Evolutionary conservation across 805 yeast species (phyloP).

Genomic region (Pichia nanzhaoensis): DNA sequence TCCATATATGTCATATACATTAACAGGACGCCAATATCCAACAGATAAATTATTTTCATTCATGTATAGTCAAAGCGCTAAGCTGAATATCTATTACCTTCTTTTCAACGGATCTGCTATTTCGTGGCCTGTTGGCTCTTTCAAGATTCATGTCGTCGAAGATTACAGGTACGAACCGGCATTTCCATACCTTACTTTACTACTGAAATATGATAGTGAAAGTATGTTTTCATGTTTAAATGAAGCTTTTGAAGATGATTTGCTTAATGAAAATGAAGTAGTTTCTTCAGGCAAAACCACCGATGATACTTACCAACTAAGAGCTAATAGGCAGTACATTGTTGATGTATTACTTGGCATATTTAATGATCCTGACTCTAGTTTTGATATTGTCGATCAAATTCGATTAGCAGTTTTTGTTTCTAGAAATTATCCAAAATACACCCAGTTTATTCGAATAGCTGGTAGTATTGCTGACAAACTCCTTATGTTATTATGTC

Average conservation of each 20-base stretch:
- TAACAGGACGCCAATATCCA: slow-evolving; percentile 80
- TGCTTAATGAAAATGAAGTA: slow-evolving; percentile 55
- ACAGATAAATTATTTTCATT: slow-evolving; percentile 44
- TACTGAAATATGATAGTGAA: slow-evolving; percentile 52
- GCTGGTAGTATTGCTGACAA: slow-evolving; percentile 50
- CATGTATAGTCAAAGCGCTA: slow-evolving; percentile 34
- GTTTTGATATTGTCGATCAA: slow-evolving; percentile 26
- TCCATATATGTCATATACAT: slow-evolving; percentile 58
- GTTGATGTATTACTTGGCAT: slow-evolving; percentile 64
- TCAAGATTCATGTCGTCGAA: slow-evolving; percentile 30
- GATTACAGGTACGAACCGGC: slow-evolving; percentile 37
- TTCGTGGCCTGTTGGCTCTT: slow-evolving; percentile 37
- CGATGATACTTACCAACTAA: slow-evolving; percentile 23
- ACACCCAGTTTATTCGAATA: slow-evolving; percentile 70
- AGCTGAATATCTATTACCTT: slow-evolving; percentile 45
- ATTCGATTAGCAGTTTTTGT: slow-evolving; percentile 57
- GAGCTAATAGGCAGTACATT: slow-evolving; percentile 67
- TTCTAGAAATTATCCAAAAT: slow-evolving; percentile 78
- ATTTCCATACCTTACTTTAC: slow-evolving; percentile 61
- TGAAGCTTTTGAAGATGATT: slow-evolving; percentile 77
- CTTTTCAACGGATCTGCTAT: slow-evolving; percentile 53
- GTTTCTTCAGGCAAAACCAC: slow-evolving; percentile 16
- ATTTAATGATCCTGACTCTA: slow-evolving; percentile 33
- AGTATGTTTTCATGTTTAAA: slow-evolving; percentile 62
- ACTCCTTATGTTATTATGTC: slow-evolving; percentile 45